Evolutionary conservation across 2,329 filamentous ascomycete genomes (phyloP), one percentile per base, ranked within the genome.

Genomic region (Amylocarpus encephaloides): DNA sequence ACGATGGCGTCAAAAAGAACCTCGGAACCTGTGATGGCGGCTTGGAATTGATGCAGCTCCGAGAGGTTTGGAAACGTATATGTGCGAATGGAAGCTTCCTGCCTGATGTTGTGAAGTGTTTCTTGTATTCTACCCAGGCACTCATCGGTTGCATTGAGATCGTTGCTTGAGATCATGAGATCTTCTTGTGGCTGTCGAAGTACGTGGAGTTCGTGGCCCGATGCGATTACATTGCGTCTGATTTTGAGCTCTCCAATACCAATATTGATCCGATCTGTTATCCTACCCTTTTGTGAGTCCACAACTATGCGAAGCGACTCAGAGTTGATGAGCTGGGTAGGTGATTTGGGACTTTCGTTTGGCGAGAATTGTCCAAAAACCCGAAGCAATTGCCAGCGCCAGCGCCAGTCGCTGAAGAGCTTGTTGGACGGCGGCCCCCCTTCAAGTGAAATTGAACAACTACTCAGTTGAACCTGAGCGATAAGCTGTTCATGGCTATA

Each of bases 1-100:
- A 87, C 87, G 44, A 86, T 68, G 5, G 80, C 80, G 63, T 88
- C 85, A 56, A 83, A 88, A 10, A 86, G 70, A 18, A 94, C 86
- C 30, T 75, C 74, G 68, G 85, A 93, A 0, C 88, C 88, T 0
- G 88, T 94, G 48, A 93, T 72, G 5, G 86, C 85, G 42, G 74
- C 73, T 64, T 94, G 79, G 66, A 95, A 93, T 9, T 73, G 71
- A 64, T 95, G 89, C 9, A 95, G 72, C 58, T 89, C 83, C 65
- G 71, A 68, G 48, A 84, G 66, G 38, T 73, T 77, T 18, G 72
- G 71, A 60, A 88, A 88, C 48, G 79, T 78, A 58, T 86, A 82
- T 1, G 79, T 83, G 22, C 88, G 80, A 48, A 91, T 77, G 0
- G 87, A 57, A 40, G 88, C 19, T 80, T 76, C 9, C 75, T 75